Percentiles rank a stretch among this genome's conserved stretches.
phyloP scores from a whole-genome alignment of 495 filamentous ascomycete species.

The Lasiosphaeria miniovina region DNA sequence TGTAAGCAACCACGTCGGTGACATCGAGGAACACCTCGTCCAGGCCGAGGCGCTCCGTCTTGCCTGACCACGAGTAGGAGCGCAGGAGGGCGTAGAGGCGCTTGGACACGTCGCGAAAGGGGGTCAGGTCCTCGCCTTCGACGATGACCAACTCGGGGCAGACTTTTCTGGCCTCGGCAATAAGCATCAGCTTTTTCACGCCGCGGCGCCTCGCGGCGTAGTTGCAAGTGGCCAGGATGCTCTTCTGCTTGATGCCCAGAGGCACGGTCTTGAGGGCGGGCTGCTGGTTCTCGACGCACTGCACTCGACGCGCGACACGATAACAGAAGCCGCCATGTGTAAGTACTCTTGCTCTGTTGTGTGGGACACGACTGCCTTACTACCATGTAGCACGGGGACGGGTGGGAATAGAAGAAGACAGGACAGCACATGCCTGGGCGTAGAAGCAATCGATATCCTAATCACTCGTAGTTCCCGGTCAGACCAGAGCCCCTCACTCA shows the following conservation, averaged over 20 bases:
- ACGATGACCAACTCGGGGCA: constrained; percentile 85
- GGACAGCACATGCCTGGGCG: constrained; percentile 62
- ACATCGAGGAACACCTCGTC: constrained; percentile 80
- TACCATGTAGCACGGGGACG: background rate
- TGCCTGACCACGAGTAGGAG: constrained; percentile 67
- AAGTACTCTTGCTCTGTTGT: no score
- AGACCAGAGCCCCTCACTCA: constrained; percentile 7
- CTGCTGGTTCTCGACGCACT: constrained; percentile 68
- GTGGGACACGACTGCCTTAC: no score
- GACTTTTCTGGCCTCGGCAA: constrained; percentile 72
- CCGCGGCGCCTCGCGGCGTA: constrained; percentile 79
- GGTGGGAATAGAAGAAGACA: background rate
- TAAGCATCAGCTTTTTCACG: constrained; percentile 77
- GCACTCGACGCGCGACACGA: background rate
- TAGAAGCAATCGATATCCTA: constrained; percentile 96
- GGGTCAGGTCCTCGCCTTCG: constrained; percentile 81
- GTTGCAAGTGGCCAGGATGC: constrained; percentile 93
- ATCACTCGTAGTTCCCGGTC: constrained; percentile 3
- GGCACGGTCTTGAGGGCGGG: constrained; percentile 69
- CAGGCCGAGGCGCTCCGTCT: constrained; percentile 76
- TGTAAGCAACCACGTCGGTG: constrained; percentile 81
- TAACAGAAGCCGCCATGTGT: background rate
- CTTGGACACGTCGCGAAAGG: constrained; percentile 83
- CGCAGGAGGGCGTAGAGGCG: constrained; percentile 68
- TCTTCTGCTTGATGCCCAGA: constrained; percentile 66